Evolutionary conservation across 2,329 filamentous ascomycete species (phyloP), one percentile per base, ranked within the genome.

Genomic region (Pseudopithomyces maydicus): DNA sequence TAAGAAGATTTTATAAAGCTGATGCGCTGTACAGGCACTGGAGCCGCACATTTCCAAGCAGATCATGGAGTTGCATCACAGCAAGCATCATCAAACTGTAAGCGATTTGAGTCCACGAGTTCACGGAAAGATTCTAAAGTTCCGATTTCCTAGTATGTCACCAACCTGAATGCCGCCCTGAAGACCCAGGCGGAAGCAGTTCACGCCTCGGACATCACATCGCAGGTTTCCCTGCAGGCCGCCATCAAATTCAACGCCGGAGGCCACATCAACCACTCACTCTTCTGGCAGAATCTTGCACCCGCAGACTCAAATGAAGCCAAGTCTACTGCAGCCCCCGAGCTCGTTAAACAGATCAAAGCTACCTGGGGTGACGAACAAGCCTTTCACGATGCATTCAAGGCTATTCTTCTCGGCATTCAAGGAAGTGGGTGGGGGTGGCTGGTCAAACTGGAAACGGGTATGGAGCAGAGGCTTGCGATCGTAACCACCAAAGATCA

Each of bases 391-490:
- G 82, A 85, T 22, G 84, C 84, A 0, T 92, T 96, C 74, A 82
- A 82, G 5, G 78, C 85, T 15, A 82, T 84, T 0, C 80, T 95
- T 2, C 78, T 94, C 0, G 85, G 84, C 0, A 85, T 96, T 35
- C 90, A 94, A 76, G 92, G 92, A 0, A 92, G 89, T 64, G 92
- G 92, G 3, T 96, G 92, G 92, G 91, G 90, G 0, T 96, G 92
- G 92, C 80, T 96, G 6, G 86, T 95, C 54, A 87, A 87, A 71
- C 84, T 89, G 50, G 79, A 81, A 2, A 84, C 79, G 1, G 87
- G 85, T 42, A 79, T 78, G 39, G 72, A 75, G 49, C 66, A 71
- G 36, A 60, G 73, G 42, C 75, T 96, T 63, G 83, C 86, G 55
- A 90, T 96, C 63, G 82, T 89, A 8, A 92, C 89, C 0, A 92